phyloP scores from a whole-genome alignment of 2,329 filamentous ascomycete genomes.

The Claviceps maximensis region DNA sequence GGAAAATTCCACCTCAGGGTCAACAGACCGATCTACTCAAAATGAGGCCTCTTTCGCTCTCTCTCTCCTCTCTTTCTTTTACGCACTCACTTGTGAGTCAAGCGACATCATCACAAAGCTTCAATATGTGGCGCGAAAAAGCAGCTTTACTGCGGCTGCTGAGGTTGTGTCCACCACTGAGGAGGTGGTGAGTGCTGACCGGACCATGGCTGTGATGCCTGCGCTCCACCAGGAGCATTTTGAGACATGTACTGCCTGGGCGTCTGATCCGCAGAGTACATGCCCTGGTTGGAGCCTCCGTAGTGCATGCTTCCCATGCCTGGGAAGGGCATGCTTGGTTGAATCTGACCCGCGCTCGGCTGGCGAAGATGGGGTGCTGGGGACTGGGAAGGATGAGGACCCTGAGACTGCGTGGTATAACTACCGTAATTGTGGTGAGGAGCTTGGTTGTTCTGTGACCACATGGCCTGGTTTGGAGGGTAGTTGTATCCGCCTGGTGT shows the following conservation, averaged over 20 bases:
- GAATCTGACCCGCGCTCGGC: constrained; percentile 41
- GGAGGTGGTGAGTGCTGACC: constrained; percentile 50
- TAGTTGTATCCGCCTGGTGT: constrained; percentile 52
- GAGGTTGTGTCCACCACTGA: constrained; percentile 41
- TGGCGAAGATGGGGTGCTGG: constrained; percentile 49
- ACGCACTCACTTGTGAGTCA: background rate
- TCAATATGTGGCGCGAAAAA: background rate
- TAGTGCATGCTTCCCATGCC: constrained; percentile 49
- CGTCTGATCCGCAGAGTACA: constrained; percentile 50
- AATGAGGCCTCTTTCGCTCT: no score
- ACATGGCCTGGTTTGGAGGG: constrained; percentile 44
- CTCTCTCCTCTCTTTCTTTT: no score
- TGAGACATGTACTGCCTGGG: constrained; percentile 57
- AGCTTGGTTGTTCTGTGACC: constrained; percentile 53
- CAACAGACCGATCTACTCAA: background rate
- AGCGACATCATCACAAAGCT: background rate
- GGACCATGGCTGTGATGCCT: constrained; percentile 39
- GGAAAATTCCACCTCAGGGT: background rate
- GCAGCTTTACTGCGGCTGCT: constrained; percentile 27
- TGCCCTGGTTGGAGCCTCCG: constrained; percentile 39
- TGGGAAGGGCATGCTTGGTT: constrained; percentile 47
- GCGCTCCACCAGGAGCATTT: constrained; percentile 35
- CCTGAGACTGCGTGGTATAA: constrained; percentile 40
- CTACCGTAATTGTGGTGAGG: constrained; percentile 43
- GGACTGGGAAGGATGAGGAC: constrained; percentile 38